phyloP scores from a whole-genome alignment of 1,139 yeast species.

The Suhomyces chickasaworum region DNA sequence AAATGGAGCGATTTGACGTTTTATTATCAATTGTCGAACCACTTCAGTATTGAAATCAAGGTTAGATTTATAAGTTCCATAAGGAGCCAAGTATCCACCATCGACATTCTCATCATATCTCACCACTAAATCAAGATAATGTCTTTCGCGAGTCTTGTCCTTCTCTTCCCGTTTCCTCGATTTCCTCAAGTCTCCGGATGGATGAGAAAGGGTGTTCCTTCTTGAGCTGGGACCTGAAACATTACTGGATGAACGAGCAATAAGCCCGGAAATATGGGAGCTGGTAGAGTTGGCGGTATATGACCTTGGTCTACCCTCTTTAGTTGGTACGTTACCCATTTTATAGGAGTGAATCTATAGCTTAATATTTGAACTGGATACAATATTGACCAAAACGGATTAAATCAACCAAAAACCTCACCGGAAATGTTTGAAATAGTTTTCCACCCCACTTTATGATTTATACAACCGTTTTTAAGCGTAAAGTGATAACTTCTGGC shows the following conservation, averaged over 20 bases:
- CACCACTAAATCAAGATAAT: slow-evolving; percentile 59
- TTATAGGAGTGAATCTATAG: neutral
- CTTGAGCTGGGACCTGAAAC: slow-evolving; percentile 13
- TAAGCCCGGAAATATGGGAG: slow-evolving; percentile 16
- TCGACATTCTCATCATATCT: slow-evolving; percentile 64
- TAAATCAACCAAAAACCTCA: neutral
- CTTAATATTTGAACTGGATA: neutral
- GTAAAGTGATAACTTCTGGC: neutral
- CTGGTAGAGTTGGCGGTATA: slow-evolving; percentile 14
- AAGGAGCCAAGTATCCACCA: slow-evolving; percentile 84
- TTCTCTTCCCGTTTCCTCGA: slow-evolving; percentile 49
- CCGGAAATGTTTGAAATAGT: neutral
- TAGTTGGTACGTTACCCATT: slow-evolving; percentile 66
- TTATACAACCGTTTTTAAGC: neutral
- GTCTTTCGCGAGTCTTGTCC: slow-evolving; percentile 53
- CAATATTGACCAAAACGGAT: neutral
- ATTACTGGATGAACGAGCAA: slow-evolving; percentile 12
- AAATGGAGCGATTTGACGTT: slow-evolving; percentile 81
- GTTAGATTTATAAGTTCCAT: slow-evolving; percentile 76
- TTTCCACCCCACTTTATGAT: neutral
- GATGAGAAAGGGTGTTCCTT: slow-evolving; percentile 24
- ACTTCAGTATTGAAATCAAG: slow-evolving; percentile 73
- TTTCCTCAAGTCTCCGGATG: slow-evolving; percentile 26
- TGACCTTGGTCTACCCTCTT: slow-evolving; percentile 45
- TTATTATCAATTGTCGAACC: slow-evolving; percentile 62